A percentile compares a stretch with the other conserved stretches of the same genome.
Evolutionary conservation across 768 basidiomycete species (phyloP).

Genomic region (Mrakia gelida): DNA sequence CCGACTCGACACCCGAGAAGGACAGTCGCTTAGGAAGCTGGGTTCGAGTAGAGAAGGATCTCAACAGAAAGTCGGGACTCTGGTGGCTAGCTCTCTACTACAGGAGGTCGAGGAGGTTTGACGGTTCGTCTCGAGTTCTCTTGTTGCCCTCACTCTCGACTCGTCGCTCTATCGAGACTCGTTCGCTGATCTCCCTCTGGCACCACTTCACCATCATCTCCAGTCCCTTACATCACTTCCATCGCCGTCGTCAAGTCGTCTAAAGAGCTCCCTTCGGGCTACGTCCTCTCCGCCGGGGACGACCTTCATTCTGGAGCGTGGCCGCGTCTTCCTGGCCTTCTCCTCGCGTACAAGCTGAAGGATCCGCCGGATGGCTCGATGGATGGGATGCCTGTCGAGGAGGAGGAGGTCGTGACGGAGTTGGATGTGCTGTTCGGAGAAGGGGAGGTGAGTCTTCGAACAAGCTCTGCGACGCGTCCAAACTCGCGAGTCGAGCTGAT

Average conservation of each 20-base stretch:
- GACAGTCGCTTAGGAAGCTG: constrained; percentile 68
- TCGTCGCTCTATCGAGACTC: neutral
- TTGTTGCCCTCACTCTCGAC: neutral
- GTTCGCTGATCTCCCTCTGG: neutral
- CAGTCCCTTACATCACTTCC: constrained; percentile 72
- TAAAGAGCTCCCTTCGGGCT: neutral
- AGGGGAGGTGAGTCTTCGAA: constrained; percentile 44
- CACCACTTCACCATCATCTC: constrained; percentile 36
- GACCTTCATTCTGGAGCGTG: constrained; percentile 23
- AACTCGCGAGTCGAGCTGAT: neutral
- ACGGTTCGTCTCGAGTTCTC: constrained; percentile 15
- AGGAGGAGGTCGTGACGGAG: constrained; percentile 70
- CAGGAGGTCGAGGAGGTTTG: constrained; percentile 57
- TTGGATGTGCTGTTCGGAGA: constrained; percentile 87
- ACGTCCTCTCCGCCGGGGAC: constrained; percentile 15
- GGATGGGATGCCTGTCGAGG: constrained; percentile 22
- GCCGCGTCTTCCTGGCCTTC: constrained; percentile 5
- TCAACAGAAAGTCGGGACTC: constrained; percentile 60
- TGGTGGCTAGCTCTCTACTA: constrained; percentile 72
- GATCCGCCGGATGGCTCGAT: neutral
- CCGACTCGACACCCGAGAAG: constrained; percentile 62
- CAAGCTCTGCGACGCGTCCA: neutral
- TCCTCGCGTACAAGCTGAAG: constrained; percentile 26
- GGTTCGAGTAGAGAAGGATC: constrained; percentile 78
- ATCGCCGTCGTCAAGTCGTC: constrained; percentile 54